phyloP scores from a whole-genome alignment of 2,329 filamentous ascomycete genomes.

The Fusarium incarnatum region DNA sequence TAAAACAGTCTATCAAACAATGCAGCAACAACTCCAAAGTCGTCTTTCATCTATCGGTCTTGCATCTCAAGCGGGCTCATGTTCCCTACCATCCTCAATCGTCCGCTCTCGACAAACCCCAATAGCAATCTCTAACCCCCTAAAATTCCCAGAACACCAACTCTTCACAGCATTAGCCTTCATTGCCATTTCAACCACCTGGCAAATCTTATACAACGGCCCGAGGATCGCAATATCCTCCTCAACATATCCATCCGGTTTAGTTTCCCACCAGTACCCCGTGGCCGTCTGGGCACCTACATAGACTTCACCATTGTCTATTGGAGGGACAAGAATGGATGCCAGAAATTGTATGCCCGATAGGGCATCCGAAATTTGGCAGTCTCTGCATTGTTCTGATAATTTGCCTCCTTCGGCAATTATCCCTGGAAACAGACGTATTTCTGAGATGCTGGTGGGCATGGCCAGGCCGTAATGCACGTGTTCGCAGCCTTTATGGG shows the following conservation, averaged over 20 bases:
- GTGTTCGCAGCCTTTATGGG: conserved; percentile 3
- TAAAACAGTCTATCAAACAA: background rate
- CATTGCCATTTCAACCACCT: background rate
- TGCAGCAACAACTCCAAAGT: background rate
- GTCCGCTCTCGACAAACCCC: background rate
- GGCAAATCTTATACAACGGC: background rate
- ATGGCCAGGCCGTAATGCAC: conserved; percentile 12
- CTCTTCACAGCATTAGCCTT: background rate
- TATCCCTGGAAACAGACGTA: background rate
- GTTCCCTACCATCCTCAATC: background rate
- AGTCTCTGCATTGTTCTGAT: conserved; percentile 14
- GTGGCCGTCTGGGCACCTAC: background rate
- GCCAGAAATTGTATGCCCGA: conserved; percentile 1
- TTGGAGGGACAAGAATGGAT: background rate
- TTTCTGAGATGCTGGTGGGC: background rate
- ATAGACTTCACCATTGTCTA: background rate
- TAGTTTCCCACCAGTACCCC: no score
- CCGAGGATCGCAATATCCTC: background rate
- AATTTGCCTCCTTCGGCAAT: conserved; percentile 12
- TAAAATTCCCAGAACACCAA: conserved; percentile 15
- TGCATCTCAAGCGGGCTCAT: background rate
- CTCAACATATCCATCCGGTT: background rate
- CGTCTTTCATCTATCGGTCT: background rate
- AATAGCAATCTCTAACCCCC: conserved; percentile 1
- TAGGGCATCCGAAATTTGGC: background rate